Conservation (phyloP, 2,329 filamentous ascomycete species). For the Ophiostoma himal-ulmi region DNA sequence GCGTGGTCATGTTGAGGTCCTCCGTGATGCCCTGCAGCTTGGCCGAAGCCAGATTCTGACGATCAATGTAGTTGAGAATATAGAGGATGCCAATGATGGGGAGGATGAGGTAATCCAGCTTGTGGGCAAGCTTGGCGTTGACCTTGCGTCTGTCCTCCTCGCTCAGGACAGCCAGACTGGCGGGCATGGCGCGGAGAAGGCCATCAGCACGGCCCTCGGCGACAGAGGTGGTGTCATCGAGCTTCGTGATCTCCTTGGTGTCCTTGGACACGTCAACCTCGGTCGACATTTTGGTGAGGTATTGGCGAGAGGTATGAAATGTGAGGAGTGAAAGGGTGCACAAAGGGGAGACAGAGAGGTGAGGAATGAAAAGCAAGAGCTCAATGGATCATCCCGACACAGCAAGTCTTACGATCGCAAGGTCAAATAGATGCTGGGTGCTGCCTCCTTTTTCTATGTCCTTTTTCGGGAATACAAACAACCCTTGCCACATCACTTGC, state of each 20-base stretch:
- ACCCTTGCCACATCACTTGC: conserved; percentile 6
- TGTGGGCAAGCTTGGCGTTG: conserved; percentile 23
- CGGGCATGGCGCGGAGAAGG: background rate
- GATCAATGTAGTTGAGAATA: conserved; percentile 20
- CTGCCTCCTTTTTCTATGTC: conserved; percentile 8
- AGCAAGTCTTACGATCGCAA: background rate
- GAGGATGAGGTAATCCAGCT: conserved; percentile 24
- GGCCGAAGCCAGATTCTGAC: conserved; percentile 23
- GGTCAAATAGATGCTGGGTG: background rate
- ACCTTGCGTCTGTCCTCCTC: conserved; percentile 11
- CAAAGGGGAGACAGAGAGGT: background rate
- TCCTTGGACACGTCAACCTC: conserved; percentile 3
- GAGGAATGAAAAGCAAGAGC: background rate
- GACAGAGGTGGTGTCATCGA: background rate
- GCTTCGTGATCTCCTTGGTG: background rate
- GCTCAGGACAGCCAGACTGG: background rate
- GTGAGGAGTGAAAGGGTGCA: background rate
- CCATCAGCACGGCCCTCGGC: background rate
- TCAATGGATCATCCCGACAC: background rate
- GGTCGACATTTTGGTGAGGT: background rate
- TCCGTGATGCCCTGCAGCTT: conserved; percentile 23
- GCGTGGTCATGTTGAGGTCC: conserved; percentile 26
- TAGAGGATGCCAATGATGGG: conserved; percentile 22
- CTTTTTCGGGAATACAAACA: conserved; percentile 3
- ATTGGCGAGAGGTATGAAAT: background rate